Base-by-base conservation (phyloP, 306 rosid genomes). In the Prosopis cineraria region DNA sequence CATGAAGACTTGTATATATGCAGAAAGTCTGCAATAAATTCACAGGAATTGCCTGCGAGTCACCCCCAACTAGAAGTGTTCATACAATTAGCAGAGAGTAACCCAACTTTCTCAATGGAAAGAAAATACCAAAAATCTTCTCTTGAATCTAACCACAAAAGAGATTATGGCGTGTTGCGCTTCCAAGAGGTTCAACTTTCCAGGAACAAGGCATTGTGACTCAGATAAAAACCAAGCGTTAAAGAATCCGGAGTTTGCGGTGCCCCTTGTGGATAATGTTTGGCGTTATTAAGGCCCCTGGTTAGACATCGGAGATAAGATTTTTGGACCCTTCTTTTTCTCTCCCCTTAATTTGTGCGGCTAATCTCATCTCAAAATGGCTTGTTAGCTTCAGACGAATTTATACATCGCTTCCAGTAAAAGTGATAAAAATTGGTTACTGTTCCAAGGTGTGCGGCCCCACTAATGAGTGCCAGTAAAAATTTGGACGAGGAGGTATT, bases 181-280 rank as follows among this genome's bases (percentile, higher is more conserved):
- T 31, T 41, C 16, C 68, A 3, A 7, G 12, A 31, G 10, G 40
- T 31, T 7, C 27, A 34, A 34, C 43, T 64, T 64, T 9, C n/a
- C 29, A 36, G 7, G 3, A 36, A n/a, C 30, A 65, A 19, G 45
- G 7, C 12, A 36, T n/a, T n/a, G 16, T 9, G 25, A 9, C 19
- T 4, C 5, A 55, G 33, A 55, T 55, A 55, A 56, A 5, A 50
- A 9, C 13, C 13, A 40, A 40, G 44, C 22, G 62, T 22, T 55
- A 24, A 11, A 60, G 40, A 16, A 14, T 60, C 7, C 3, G 20
- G 12, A 16, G 24, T 31, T 62, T 62, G 33, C 19, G 11, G n/a
- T 66, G 71, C 8, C 30, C 3, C 50, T 67, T 67, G 47, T 65
- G 48, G 70, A 65, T 65, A 65, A 65, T 4, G 48, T 20, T 37